Percentiles rank a stretch among this genome's conserved stretches.
These are phyloP conservation scores for Chlamydomonas incerta DNA, from an alignment of 139 green algal genomes.

Conservation along the genomic window DNA sequence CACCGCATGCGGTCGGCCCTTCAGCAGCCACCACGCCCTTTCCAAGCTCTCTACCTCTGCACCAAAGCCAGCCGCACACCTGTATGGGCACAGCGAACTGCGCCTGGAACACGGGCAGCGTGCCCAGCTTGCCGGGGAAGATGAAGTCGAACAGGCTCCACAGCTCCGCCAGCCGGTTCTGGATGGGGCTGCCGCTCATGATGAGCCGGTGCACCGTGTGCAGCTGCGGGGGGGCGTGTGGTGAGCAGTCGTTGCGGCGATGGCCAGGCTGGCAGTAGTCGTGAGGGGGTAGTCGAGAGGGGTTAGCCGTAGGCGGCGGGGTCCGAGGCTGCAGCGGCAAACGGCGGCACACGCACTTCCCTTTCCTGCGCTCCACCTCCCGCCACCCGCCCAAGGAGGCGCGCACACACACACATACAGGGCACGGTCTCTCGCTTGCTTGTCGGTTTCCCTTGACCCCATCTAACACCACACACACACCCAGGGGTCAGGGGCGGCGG, in stretches of 20 bases:
- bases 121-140: slow-evolving; percentile 97
- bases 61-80: no score
- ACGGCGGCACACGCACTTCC: no score
- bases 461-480: background rate
- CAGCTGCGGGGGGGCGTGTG: slow-evolving; percentile 46
- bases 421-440: no score
- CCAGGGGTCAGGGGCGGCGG: no score
- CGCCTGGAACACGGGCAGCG: slow-evolving; percentile 95
- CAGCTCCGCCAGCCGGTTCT: slow-evolving; percentile 97
- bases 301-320: background rate
- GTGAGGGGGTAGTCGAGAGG: no score
- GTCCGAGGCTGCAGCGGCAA: no score
- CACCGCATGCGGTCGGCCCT: background rate
- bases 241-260: no score
- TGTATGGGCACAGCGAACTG: slow-evolving; percentile 96
- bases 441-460: no score
- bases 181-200: slow-evolving; percentile 94
- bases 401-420: no score
- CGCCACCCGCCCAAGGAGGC: no score
- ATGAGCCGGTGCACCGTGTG: slow-evolving; percentile 88
- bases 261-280: no score
- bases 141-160: slow-evolving; percentile 99
- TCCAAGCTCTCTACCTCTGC: background rate
- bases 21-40: background rate
- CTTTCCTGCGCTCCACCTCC: no score